Percentiles rank a stretch among this genome's conserved stretches.
These are phyloP conservation scores for Tylopilus intermedius DNA, from an alignment of 768 basidiomycete genomes.

Conservation along the genomic window DNA sequence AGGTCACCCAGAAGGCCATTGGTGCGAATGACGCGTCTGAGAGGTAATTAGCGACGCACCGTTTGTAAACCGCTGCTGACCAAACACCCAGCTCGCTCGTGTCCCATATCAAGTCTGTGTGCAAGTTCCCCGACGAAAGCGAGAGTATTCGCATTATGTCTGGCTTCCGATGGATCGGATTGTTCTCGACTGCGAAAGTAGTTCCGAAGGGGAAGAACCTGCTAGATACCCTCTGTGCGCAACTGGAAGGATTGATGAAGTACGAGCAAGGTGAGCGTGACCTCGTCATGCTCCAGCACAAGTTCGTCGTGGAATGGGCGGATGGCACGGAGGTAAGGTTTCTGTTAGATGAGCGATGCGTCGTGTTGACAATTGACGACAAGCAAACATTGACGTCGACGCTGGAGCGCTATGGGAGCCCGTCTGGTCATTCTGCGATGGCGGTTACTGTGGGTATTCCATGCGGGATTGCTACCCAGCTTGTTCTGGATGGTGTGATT, in stretches of 20 bases:
- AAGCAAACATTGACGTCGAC: constrained; percentile 88
- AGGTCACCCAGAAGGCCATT: constrained; percentile 71
- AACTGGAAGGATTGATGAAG: constrained; percentile 86
- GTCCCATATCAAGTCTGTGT: constrained; percentile 62
- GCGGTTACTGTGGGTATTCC: constrained; percentile 88
- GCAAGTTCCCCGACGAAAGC: constrained; percentile 63
- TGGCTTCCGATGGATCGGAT: constrained; percentile 89
- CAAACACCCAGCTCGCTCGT: constrained; percentile 54
- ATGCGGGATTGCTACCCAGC: constrained; percentile 88
- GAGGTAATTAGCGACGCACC: constrained; percentile 38
- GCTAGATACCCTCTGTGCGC: constrained; percentile 89
- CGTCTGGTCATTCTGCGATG: constrained; percentile 85
- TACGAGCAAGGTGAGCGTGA: constrained; percentile 90
- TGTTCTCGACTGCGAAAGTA: constrained; percentile 72
- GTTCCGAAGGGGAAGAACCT: constrained; percentile 65
- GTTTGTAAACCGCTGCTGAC: background rate
- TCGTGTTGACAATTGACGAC: constrained; percentile 1
- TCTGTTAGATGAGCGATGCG: background rate
- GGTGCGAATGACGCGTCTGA: constrained; percentile 66
- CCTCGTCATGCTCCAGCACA: constrained; percentile 97
- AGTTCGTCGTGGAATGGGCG: constrained; percentile 85
- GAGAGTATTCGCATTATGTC: constrained; percentile 79
- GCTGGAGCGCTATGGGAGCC: constrained; percentile 80
- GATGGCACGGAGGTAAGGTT: constrained; percentile 63
- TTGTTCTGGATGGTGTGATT: constrained; percentile 84